phyloP scores from a whole-genome alignment of 78 protist genomes.

The Cyanophora paradoxa region DNA sequence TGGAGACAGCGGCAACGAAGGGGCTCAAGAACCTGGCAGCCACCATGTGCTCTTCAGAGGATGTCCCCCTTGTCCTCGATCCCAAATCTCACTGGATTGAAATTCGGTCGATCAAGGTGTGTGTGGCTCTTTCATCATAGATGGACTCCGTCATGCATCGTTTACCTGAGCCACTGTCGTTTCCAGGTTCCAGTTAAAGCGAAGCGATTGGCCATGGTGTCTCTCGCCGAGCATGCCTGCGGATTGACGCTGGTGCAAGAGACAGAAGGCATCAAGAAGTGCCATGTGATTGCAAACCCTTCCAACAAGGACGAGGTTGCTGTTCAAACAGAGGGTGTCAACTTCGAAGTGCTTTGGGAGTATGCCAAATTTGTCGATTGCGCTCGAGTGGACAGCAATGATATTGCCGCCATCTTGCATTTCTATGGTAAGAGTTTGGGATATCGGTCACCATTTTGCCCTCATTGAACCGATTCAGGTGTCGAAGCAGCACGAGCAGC shows the following conservation, averaged over 20 bases:
- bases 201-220: neutral
- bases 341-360: conserved; percentile 43
- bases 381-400: conserved; percentile 54
- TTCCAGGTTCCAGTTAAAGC: neutral
- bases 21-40: too few species aligned
- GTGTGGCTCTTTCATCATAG: neutral
- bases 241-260: neutral
- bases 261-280: conserved; percentile 1
- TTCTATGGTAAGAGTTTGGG: conserved; percentile 13
- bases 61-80: too few species aligned
- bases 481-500: conserved; percentile 81
- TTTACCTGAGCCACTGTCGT: neutral
- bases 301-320: too few species aligned
- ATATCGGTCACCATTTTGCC: neutral
- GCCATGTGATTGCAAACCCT: neutral
- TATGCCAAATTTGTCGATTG: conserved; percentile 30
- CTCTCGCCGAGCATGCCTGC: conserved; percentile 15
- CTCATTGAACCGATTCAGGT: neutral
- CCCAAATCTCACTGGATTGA: neutral
- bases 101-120: neutral
- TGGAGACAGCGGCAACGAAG: too few species aligned
- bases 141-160: neutral
- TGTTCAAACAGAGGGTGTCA: conserved; percentile 71
- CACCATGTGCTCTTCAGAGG: too few species aligned
- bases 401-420: conserved; percentile 31